phyloP scores from a whole-genome alignment of 257 asterid species.

The Plantago major region DNA sequence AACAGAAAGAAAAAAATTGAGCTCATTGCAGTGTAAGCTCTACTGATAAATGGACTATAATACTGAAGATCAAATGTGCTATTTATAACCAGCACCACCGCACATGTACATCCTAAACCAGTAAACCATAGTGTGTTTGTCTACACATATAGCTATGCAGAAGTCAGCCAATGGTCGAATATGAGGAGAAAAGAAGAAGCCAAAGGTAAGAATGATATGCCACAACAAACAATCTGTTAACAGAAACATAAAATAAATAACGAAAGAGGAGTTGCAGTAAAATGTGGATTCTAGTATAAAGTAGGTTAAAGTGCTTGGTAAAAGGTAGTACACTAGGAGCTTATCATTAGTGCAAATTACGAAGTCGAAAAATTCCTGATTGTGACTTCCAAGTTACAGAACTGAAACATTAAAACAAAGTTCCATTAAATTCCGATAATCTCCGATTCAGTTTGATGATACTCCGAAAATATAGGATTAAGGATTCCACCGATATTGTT shows the following conservation, averaged over 20 bases:
- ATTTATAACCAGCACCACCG: background rate
- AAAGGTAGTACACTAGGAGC: no score
- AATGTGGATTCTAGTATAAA: background rate
- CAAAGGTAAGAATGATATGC: background rate
- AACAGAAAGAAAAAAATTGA: background rate
- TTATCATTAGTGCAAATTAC: no score
- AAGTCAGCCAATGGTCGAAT: background rate
- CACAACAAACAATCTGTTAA: background rate
- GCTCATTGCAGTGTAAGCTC: background rate
- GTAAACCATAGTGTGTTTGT: background rate
- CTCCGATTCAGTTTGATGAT: no score
- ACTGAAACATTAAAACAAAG: no score
- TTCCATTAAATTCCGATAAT: no score
- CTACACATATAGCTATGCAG: background rate
- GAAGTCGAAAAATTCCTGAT: no score
- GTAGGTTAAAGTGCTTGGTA: no score
- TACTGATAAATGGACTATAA: background rate
- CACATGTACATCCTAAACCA: background rate
- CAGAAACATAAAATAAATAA: background rate
- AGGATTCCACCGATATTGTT: no score
- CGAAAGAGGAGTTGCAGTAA: no score
- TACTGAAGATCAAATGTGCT: background rate
- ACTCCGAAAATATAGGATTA: no score
- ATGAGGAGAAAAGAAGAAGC: background rate
- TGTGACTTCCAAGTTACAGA: no score